A percentile compares a stretch with the other conserved stretches of the same genome.
Conservation (phyloP, 768 basidiomycete genomes). For the Hypsizygus marmoreus region DNA sequence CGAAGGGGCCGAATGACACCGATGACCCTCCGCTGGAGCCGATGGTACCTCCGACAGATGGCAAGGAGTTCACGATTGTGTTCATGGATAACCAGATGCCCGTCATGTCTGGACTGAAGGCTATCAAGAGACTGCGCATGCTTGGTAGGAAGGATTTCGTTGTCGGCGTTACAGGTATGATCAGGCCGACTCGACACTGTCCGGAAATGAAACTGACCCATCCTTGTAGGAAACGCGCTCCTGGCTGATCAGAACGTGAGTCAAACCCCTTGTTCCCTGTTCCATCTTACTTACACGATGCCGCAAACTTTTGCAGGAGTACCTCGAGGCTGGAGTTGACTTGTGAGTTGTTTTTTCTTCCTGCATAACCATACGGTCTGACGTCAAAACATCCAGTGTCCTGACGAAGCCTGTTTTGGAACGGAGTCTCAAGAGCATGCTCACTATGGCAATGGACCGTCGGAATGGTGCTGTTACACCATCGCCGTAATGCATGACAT, state of each 20-base stretch:
- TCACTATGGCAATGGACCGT: conserved; percentile 25
- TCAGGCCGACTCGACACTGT: background rate
- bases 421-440: conserved; percentile 31
- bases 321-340: conserved; percentile 6
- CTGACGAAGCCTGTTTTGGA: conserved; percentile 67
- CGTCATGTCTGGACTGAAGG: conserved; percentile 59
- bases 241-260: conserved; percentile 46
- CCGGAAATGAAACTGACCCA: background rate
- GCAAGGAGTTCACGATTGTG: conserved; percentile 21
- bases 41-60: background rate
- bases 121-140: conserved; percentile 50
- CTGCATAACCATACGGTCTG: background rate
- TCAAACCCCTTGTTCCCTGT: background rate
- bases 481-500: too few relatives aligned
- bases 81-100: conserved; percentile 65
- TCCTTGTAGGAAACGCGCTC: conserved; percentile 40
- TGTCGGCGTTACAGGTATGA: conserved; percentile 57
- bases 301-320: conserved; percentile 7
- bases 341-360: conserved; percentile 3
- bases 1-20: conserved; percentile 15
- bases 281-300: background rate
- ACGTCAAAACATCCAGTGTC: conserved; percentile 42
- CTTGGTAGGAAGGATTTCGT: conserved; percentile 61
- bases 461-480: background rate
- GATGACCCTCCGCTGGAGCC: conserved; percentile 18